These are phyloP conservation scores for Lepidium sativum DNA, from an alignment of 345 rosid species.

Conservation along the genomic window DNA sequence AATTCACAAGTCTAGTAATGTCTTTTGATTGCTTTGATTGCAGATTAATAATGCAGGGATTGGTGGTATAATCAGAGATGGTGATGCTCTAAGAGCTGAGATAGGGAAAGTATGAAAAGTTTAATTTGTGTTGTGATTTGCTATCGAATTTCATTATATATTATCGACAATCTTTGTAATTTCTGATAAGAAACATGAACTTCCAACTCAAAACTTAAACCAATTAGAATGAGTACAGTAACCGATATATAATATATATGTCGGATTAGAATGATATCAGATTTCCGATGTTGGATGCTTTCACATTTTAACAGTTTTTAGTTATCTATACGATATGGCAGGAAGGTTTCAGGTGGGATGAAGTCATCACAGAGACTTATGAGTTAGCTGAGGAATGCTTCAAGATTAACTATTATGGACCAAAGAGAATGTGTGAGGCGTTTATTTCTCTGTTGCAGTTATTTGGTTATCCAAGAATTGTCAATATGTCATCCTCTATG, in stretches of 20 bases:
- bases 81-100: slow-evolving; percentile 15
- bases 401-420: slow-evolving; percentile 42
- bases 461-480: slow-evolving; percentile 38
- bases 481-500: slow-evolving; percentile 36
- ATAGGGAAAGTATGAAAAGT: slow-evolving; percentile 7
- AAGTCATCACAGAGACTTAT: slow-evolving; percentile 15
- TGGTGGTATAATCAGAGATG: slow-evolving; percentile 19
- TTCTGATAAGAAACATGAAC: no score
- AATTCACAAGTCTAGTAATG: background rate
- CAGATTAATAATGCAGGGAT: slow-evolving; percentile 54
- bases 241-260: no score
- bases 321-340: no score
- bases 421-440: slow-evolving; percentile 40
- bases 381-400: slow-evolving; percentile 33
- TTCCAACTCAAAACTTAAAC: no score
- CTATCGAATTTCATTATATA: no score
- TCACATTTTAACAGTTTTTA: no score
- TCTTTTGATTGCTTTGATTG: background rate
- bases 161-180: background rate
- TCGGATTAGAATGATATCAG: no score
- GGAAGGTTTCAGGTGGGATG: slow-evolving; percentile 23
- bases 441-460: slow-evolving; percentile 33
- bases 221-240: no score
- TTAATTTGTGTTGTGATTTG: background rate
- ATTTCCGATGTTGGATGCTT: no score